Evolutionary conservation across 1,284 basidiomycete species (phyloP).

Genomic region (Polyporus tsugae): DNA sequence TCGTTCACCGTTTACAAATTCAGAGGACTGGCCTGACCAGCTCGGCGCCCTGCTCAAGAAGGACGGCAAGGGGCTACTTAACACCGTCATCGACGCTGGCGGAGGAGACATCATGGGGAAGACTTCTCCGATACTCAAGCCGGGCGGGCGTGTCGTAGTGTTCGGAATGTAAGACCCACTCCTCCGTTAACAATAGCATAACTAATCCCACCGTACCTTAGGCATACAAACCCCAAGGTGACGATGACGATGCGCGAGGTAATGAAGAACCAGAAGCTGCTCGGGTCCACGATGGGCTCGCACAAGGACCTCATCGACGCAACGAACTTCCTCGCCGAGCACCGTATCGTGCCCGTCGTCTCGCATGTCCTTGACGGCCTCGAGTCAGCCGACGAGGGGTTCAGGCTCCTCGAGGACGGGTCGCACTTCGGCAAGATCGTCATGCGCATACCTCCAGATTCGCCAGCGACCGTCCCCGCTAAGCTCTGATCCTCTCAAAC

Average conservation of each 20-base stretch:
- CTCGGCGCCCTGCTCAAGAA: constrained; percentile 60
- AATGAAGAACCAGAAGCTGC: constrained; percentile 77
- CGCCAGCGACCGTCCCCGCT: constrained; percentile 10
- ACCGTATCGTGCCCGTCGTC: constrained; percentile 77
- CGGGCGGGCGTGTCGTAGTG: constrained; percentile 78
- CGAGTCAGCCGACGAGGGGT: constrained; percentile 74
- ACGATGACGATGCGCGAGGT: constrained; percentile 84
- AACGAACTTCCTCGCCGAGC: constrained; percentile 73
- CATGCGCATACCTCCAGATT: constrained; percentile 47
- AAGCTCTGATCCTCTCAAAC: constrained; percentile 19
- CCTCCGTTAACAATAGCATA: not conserved
- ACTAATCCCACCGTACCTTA: constrained; percentile 38
- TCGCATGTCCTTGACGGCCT: constrained; percentile 76
- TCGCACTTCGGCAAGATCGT: constrained; percentile 84
- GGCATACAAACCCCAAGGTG: constrained; percentile 73
- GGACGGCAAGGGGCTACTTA: constrained; percentile 53
- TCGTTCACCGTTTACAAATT: not conserved
- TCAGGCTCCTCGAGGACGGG: constrained; percentile 68
- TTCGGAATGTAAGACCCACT: constrained; percentile 74
- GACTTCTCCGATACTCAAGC: constrained; percentile 65
- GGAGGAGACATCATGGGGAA: constrained; percentile 80
- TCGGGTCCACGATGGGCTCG: constrained; percentile 90
- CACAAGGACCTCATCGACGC: constrained; percentile 76
- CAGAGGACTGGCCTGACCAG: constrained; percentile 71
- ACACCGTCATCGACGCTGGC: constrained; percentile 83